Conservation (phyloP, 495 filamentous ascomycete species). For the Cenococcum geophilum region DNA sequence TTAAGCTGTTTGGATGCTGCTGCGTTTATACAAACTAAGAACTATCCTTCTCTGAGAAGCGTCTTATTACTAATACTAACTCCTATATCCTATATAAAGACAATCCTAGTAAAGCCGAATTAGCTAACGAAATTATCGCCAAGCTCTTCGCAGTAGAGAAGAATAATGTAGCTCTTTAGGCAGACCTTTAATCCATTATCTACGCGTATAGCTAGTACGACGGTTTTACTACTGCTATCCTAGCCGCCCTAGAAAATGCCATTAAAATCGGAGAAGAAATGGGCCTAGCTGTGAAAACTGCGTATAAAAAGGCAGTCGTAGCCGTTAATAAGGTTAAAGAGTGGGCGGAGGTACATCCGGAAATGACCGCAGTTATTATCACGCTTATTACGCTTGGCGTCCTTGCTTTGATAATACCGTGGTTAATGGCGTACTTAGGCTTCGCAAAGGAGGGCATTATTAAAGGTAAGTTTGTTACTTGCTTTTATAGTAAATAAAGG, state of each 20-base stretch:
- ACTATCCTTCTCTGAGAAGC: not conserved
- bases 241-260: slow-evolving; percentile 5
- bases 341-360: slow-evolving; percentile 12
- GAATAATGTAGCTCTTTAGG: slow-evolving; percentile 5
- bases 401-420: slow-evolving; percentile 9
- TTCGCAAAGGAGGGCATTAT: slow-evolving; percentile 13
- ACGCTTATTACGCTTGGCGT: slow-evolving; percentile 6
- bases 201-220: slow-evolving; percentile 11
- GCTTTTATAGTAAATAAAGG: not conserved
- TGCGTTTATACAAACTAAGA: not conserved
- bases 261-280: slow-evolving; percentile 7
- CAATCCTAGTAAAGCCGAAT: slow-evolving; percentile 5
- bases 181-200: slow-evolving; percentile 7
- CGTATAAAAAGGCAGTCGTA: slow-evolving; percentile 7
- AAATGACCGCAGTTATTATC: slow-evolving; percentile 10
- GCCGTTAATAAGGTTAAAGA: slow-evolving; percentile 6
- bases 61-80: not conserved
- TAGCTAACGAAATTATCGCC: slow-evolving; percentile 9
- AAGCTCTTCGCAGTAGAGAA: slow-evolving; percentile 11
- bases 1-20: too few species aligned
- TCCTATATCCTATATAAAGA: slow-evolving; percentile 8
- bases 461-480: slow-evolving; percentile 6
- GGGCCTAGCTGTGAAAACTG: slow-evolving; percentile 6
- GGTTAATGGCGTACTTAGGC: slow-evolving; percentile 13
- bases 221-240: slow-evolving; percentile 9